Evolutionary conservation across 1,284 basidiomycete species (phyloP).

Genomic region (Agroathelia rolfsii): DNA sequence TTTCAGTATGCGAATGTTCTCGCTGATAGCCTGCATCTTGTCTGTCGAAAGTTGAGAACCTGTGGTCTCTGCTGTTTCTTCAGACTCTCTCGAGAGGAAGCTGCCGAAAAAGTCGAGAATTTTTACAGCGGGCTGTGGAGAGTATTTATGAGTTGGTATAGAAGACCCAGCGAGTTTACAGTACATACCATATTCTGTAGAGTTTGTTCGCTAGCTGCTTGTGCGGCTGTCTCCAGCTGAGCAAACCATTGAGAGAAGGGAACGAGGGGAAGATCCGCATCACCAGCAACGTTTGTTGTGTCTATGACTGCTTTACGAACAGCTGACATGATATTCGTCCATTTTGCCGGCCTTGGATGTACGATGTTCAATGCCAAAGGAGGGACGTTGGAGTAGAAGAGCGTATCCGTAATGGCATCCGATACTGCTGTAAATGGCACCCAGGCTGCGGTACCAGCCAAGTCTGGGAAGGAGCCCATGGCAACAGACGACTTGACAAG

Average conservation of each 20-base stretch:
- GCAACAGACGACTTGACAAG: constrained; percentile 24
- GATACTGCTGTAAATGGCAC: constrained; percentile 22
- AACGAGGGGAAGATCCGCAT: constrained; percentile 16
- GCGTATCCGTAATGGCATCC: constrained; percentile 21
- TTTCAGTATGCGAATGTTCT: constrained; percentile 14
- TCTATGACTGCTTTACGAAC: constrained; percentile 17
- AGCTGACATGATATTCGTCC: constrained; percentile 18
- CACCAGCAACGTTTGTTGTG: constrained; percentile 8
- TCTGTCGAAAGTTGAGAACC: constrained; percentile 17
- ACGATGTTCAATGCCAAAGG: constrained; percentile 23
- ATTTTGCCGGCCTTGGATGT: constrained; percentile 25
- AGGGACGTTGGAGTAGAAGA: constrained; percentile 10
- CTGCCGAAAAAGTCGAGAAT: constrained; percentile 27
- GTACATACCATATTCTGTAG: constrained; percentile 16
- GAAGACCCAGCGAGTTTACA: too few relatives aligned
- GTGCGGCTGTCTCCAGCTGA: constrained; percentile 15
- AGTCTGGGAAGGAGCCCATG: constrained; percentile 16
- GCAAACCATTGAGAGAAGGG: constrained; percentile 23
- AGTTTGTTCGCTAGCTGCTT: constrained; percentile 10
- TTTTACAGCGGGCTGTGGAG: constrained; percentile 28
- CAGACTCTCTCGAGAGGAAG: too few relatives aligned
- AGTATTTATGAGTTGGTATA: not conserved
- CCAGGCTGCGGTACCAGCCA: too few relatives aligned
- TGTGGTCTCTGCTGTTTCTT: constrained; percentile 9
- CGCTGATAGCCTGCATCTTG: constrained; percentile 15